Percentiles rank a stretch among this genome's conserved stretches.
Evolutionary conservation across 108 stramenopile species (phyloP).

Genomic region (Conticribra guillardii): DNA sequence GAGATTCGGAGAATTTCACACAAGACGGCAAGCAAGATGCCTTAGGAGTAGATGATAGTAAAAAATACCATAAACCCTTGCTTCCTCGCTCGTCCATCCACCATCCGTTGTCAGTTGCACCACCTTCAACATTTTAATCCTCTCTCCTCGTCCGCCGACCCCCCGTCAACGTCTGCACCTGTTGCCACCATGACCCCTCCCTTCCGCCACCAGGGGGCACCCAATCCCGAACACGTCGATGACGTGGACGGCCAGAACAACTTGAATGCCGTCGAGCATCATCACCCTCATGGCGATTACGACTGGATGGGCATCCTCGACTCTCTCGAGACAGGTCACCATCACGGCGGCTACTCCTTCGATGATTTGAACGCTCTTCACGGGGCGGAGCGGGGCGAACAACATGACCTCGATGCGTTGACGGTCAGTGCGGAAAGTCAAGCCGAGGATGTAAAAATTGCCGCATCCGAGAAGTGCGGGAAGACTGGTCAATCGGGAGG

Average conservation of each 20-base stretch:
- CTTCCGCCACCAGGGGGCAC: background rate
- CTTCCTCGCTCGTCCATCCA: no score
- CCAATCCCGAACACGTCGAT: background rate
- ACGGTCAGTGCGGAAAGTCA: background rate
- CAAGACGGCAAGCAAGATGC: no score
- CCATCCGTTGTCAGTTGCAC: background rate
- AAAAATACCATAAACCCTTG: no score
- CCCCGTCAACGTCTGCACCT: no score
- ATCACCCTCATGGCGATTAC: slow-evolving; percentile 22
- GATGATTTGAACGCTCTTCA: background rate
- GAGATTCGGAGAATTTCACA: no score
- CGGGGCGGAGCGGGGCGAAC: background rate
- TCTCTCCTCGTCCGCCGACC: no score
- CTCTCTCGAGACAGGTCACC: background rate
- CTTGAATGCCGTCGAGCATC: background rate
- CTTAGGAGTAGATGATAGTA: no score
- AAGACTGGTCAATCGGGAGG: background rate
- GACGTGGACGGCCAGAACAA: background rate
- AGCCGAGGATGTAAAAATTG: background rate
- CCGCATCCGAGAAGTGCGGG: background rate
- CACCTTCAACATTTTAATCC: background rate
- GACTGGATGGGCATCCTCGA: slow-evolving; percentile 27
- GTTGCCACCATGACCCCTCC: background rate
- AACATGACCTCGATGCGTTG: background rate
- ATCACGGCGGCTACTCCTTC: background rate